Conservation (phyloP, 2,329 filamentous ascomycete species). For the Seiridium unicorne region DNA sequence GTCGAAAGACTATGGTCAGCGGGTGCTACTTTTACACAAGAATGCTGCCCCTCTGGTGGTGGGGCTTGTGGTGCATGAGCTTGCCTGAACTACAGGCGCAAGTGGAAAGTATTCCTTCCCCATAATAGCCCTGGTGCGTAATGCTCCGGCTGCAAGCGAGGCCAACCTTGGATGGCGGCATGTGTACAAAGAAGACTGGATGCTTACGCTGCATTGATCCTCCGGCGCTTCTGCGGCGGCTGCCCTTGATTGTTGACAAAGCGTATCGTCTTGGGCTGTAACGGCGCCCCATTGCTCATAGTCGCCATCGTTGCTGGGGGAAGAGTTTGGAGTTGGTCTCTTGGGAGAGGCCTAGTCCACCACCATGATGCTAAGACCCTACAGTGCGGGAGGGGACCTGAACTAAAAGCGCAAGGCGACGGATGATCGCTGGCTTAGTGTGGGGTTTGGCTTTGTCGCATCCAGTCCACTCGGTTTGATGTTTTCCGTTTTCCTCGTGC, state of each 20-base stretch:
- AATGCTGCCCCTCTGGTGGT: slow-evolving; percentile 4
- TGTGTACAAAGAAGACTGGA: slow-evolving; percentile 15
- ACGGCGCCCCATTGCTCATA: slow-evolving; percentile 37
- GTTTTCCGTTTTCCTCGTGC: background rate
- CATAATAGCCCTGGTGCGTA: background rate
- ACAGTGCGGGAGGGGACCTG: background rate
- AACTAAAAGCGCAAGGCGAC: background rate
- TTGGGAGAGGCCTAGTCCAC: slow-evolving; percentile 2
- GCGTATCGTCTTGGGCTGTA: slow-evolving; percentile 62
- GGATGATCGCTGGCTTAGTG: background rate
- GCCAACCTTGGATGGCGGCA: background rate
- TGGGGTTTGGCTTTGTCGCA: background rate
- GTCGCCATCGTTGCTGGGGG: slow-evolving; percentile 39
- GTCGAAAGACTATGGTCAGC: slow-evolving; percentile 14
- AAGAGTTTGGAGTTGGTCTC: background rate
- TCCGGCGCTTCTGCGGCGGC: slow-evolving; percentile 73
- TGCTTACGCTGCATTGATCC: slow-evolving; percentile 76
- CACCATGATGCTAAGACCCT: slow-evolving; percentile 4
- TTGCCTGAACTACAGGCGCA: background rate
- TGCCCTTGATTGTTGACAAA: slow-evolving; percentile 83
- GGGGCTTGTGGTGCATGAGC: slow-evolving; percentile 7
- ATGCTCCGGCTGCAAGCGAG: background rate
- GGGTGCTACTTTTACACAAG: background rate
- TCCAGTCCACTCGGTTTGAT: background rate
- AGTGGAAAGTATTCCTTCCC: background rate